Percentiles rank a stretch among this genome's conserved stretches.
Evolutionary conservation across 2,329 filamentous ascomycete genomes (phyloP).

Genomic region (Bimuria novae-zelandiae): DNA sequence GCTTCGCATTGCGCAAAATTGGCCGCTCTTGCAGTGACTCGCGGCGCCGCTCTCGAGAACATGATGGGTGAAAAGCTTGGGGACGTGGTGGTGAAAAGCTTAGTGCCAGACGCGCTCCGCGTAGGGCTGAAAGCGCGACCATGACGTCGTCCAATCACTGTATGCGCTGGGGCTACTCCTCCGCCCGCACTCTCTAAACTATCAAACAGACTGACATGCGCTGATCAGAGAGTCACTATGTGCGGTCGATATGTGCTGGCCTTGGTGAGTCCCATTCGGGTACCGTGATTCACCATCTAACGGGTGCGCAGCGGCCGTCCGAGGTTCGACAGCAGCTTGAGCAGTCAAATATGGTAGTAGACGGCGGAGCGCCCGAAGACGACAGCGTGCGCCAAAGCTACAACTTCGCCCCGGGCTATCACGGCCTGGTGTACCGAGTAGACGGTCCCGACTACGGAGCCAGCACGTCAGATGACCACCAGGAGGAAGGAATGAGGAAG

Average conservation of each 20-base stretch:
- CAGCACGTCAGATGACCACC: slow-evolving; percentile 24
- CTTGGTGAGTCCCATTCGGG: slow-evolving; percentile 54
- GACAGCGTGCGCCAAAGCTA: slow-evolving; percentile 75
- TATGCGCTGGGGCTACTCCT: slow-evolving; percentile 20
- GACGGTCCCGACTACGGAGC: slow-evolving; percentile 67
- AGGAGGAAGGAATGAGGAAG: slow-evolving; percentile 13
- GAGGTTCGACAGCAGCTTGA: slow-evolving; percentile 75
- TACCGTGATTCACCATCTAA: slow-evolving; percentile 17
- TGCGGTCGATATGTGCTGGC: slow-evolving; percentile 70
- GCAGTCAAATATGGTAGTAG: slow-evolving; percentile 73
- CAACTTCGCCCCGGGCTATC: slow-evolving; percentile 89
- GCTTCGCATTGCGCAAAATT: slow-evolving; percentile 32
- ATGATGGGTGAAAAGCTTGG: slow-evolving; percentile 31
- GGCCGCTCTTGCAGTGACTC: slow-evolving; percentile 26
- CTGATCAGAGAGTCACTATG: slow-evolving; percentile 52
- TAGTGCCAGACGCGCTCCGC: slow-evolving; percentile 29
- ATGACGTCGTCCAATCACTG: slow-evolving; percentile 43
- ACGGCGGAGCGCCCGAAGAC: slow-evolving; percentile 73
- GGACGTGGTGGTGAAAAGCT: slow-evolving; percentile 23
- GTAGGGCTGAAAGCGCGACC: slow-evolving; percentile 33
- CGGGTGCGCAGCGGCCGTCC: slow-evolving; percentile 66
- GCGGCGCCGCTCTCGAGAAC: slow-evolving; percentile 43
- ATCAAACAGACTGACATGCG: slow-evolving; percentile 23
- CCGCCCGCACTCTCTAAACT: slow-evolving; percentile 1
- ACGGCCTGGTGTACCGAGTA: slow-evolving; percentile 84